These are phyloP conservation scores for Phytopythium montanum DNA, from an alignment of 352 stramenopile species.

Conservation along the genomic window DNA sequence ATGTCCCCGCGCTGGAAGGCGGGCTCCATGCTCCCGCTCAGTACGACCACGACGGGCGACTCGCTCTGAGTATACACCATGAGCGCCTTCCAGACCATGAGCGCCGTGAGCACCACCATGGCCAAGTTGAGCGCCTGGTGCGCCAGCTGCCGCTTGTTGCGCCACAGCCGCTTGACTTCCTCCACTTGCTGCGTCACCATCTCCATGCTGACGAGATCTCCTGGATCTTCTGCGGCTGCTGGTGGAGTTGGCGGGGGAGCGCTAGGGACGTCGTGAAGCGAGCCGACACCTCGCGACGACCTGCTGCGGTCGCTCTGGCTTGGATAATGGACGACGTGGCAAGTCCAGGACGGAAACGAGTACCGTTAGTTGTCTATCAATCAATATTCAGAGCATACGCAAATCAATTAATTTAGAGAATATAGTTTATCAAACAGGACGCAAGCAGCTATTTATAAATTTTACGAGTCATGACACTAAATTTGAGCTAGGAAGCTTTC, in stretches of 20 bases:
- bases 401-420: no score
- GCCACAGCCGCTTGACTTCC: slow-evolving; percentile 98
- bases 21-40: slow-evolving; percentile 98
- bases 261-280: background rate
- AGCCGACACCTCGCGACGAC: background rate
- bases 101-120: slow-evolving; percentile 98
- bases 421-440: no score
- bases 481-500: no score
- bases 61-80: slow-evolving; percentile 98
- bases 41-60: slow-evolving; percentile 98
- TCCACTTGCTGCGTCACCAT: slow-evolving; percentile 87
- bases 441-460: no score
- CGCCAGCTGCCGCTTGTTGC: slow-evolving; percentile 96
- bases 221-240: no score
- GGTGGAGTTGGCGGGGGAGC: background rate
- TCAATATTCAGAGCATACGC: no score
- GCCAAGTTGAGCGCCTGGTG: slow-evolving; percentile 98
- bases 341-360: background rate
- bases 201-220: slow-evolving; percentile 26
- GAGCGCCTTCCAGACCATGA: slow-evolving; percentile 99
- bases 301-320: no score
- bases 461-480: no score
- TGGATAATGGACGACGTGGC: no score
- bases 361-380: background rate
- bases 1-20: slow-evolving; percentile 99